Base-by-base conservation (phyloP, 495 filamentous ascomycete species). In the Penicillium samsonianum region DNA sequence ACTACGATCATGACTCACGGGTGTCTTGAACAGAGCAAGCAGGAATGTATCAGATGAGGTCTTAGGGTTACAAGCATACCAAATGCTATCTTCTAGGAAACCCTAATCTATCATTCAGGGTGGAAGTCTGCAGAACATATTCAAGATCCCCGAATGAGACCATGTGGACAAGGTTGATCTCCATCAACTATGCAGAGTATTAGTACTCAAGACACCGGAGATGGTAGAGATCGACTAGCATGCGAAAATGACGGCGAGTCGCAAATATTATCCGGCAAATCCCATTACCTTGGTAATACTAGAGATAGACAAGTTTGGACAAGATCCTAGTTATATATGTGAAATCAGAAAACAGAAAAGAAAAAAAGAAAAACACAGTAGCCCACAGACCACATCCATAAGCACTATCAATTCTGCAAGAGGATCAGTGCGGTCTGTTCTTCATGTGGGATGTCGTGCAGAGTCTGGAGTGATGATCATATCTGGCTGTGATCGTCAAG, bases 1-100 rank as follows among this genome's bases (percentile, higher is more conserved):
- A 63, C 64, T 38, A 57, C 51, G 47, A 63, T 65, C 68, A 76
- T 74, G 73, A 76, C 70, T 74, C 73, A 72, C 58, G 55, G 45
- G 4, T 33, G 41, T 57, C 57, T 60, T 53, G 60, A 53, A 53
- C 52, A 61, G 47, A 52, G 48, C 50, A 53, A 35, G 43, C 20
- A 65, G 60, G 71, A 72, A 76, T 74, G 73, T 74, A 78, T 77
- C 73, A 78, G 71, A 76, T 77, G 73, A 57, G 47, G 41, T 54
- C 47, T 45, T 43, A 35, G 46, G 64, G 67, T 66, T 66, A 66
- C 66, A 68, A 64, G 46, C 46, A 64, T 57, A 52, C 57, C 55
- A 49, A 43, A 57, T 22, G 23, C 37, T 30, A 41, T 48, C 52
- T 53, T 10, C 11, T 33, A 12, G 16, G 52, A 62, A 67, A 62